Evolutionary conservation across 306 rosid species (phyloP), one percentile per base, ranked within the genome.

Genomic region (Sesbania bispinosa): DNA sequence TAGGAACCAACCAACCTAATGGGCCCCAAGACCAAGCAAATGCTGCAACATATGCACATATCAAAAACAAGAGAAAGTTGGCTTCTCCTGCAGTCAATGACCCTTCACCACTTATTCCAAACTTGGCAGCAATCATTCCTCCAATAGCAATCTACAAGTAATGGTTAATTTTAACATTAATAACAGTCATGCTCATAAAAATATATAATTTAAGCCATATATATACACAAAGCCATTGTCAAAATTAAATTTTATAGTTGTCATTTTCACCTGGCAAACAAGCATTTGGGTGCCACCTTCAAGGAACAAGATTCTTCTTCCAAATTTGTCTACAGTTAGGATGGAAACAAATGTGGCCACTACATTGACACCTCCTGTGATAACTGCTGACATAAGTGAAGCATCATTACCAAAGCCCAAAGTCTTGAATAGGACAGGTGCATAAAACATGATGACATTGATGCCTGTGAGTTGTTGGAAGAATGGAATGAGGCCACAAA

Each of bases 401-500:
- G 73, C 73, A 5, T 67, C 73, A 32, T 20, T 13, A 7, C 61
- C 47, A 7, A 67, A 67, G 2, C 73, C 73, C 16, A 67, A 48
- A 2, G 16, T 67, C 47, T 48, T 48, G 30, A 67, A 67, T 0
- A 67, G 73, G 8, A 48, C 35, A 0, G 61, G 73, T 10, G 73
- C 73, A 14, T 67, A 67, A 15, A 67, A 67, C 73, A 67, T 50
- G 60, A 67, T 50, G 1, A 67, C 73, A 33, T 67, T 67, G 19
- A 67, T 67, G 60, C 73, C 48, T 0, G 61, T 67, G 58, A 67
- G 33, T 48, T 67, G 73, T 13, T 67, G 61, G 33, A 67, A 67
- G 9, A 67, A 32, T 13, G 73, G 61, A 32, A 67, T 48, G 0
- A 32, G 33, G 32, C 7, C 1, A n/a, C 19, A 20, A 7, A 67